A percentile compares a stretch with the other conserved stretches of the same genome.
Conservation (phyloP, 441 rosid genomes). For the Populus trichocarpa region DNA sequence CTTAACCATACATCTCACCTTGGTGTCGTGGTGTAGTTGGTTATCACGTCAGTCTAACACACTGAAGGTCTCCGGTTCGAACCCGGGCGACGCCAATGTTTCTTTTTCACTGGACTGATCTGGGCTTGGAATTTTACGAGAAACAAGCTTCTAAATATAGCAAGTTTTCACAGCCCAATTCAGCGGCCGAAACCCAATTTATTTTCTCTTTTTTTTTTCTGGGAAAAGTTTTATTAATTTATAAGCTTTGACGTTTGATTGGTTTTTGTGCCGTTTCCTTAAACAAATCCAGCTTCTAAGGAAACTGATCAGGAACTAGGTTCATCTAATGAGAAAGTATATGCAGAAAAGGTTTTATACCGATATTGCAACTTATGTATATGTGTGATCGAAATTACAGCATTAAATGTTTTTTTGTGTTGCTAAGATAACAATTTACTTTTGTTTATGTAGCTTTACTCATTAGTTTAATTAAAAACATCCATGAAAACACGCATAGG, state of each 20-base stretch:
- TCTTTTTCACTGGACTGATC: not conserved
- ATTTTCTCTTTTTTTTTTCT: too few relatives aligned
- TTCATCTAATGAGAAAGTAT: too few relatives aligned
- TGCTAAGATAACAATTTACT: too few relatives aligned
- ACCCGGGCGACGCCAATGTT: conserved; percentile 70
- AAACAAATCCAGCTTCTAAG: not conserved
- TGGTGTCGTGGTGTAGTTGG: conserved; percentile 96
- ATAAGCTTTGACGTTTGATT: too few relatives aligned
- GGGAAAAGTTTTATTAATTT: too few relatives aligned
- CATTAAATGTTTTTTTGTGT: too few relatives aligned
- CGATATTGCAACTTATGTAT: too few relatives aligned
- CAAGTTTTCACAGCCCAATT: not conserved
- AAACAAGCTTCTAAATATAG: not conserved
- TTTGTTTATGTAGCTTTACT: too few relatives aligned
- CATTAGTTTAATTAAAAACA: not conserved
- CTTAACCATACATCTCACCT: rapidly evolving
- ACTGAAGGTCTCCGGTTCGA: conserved; percentile 96
- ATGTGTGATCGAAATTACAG: not conserved
- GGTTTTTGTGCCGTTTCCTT: not conserved
- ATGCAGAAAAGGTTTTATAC: too few relatives aligned
- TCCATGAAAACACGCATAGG: too few relatives aligned
- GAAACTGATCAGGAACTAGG: too few relatives aligned
- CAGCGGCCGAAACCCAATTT: not conserved
- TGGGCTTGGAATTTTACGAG: not conserved
- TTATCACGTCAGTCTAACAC: conserved; percentile 99